Conservation (phyloP, 495 filamentous ascomycete genomes). For the Sabuloglossum arenarium region DNA sequence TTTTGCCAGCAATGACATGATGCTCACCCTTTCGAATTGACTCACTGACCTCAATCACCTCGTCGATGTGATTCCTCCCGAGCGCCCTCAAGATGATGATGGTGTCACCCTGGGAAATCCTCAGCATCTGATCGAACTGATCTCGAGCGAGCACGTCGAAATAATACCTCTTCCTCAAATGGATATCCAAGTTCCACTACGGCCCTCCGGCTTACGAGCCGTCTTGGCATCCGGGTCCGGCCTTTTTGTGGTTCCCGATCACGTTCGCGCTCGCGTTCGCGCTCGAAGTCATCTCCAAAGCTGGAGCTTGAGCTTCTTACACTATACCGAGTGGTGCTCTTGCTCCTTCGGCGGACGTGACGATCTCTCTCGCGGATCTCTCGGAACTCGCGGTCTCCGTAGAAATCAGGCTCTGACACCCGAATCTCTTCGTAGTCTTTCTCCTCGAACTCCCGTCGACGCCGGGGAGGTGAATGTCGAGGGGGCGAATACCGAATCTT, state of each 20-base stretch:
- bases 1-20: neutral
- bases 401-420: conserved; percentile 41
- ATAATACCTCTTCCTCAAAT: conserved; percentile 67
- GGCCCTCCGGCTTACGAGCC: conserved; percentile 53
- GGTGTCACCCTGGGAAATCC: conserved; percentile 36
- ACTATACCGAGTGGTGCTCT: neutral
- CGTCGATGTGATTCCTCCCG: conserved; percentile 75
- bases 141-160: conserved; percentile 8
- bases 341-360: conserved; percentile 22
- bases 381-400: conserved; percentile 46
- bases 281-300: conserved; percentile 23
- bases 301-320: conserved; percentile 21
- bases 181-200: conserved; percentile 72
- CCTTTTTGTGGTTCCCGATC: conserved; percentile 52
- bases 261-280: conserved; percentile 29
- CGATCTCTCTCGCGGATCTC: conserved; percentile 31
- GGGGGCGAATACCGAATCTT: conserved; percentile 22
- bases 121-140: conserved; percentile 12
- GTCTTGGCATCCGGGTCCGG: conserved; percentile 65
- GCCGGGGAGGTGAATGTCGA: conserved; percentile 18
- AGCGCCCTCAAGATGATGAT: conserved; percentile 64
- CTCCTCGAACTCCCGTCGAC: conserved; percentile 21
- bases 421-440: conserved; percentile 42
- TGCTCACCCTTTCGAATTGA: conserved; percentile 36
- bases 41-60: conserved; percentile 62